Evolutionary conservation across 1,284 basidiomycete genomes (phyloP).

Genomic region (Puccinia horiana): DNA sequence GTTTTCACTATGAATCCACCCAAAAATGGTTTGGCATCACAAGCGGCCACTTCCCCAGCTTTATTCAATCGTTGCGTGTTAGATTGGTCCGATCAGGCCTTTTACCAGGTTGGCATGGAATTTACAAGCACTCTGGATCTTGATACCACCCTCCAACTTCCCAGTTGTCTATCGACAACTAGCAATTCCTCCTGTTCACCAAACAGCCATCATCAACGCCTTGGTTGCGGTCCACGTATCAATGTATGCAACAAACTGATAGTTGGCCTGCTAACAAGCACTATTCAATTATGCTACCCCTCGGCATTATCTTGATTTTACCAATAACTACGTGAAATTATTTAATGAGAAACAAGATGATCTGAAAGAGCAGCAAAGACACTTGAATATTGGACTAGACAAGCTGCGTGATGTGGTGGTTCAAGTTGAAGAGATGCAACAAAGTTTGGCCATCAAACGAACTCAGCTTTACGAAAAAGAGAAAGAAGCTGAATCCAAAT

Average conservation of each 20-base stretch:
- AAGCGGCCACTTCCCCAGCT: slow-evolving; percentile 94
- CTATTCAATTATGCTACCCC: slow-evolving; percentile 97
- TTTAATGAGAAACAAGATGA: slow-evolving; percentile 98
- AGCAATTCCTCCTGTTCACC: slow-evolving; percentile 75
- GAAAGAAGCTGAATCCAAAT: slow-evolving; percentile 91
- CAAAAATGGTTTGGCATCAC: slow-evolving; percentile 86
- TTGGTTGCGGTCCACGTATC: slow-evolving; percentile 90
- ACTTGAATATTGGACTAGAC: slow-evolving; percentile 96
- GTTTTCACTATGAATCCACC: slow-evolving; percentile 99
- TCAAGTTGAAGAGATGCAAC: slow-evolving; percentile 92
- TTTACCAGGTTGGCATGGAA: slow-evolving; percentile 93
- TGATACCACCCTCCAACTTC: slow-evolving; percentile 78
- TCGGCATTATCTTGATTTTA: slow-evolving; percentile 96
- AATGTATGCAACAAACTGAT: slow-evolving; percentile 82
- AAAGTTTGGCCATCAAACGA: slow-evolving; percentile 91
- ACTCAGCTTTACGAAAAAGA: slow-evolving; percentile 90
- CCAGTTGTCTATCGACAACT: slow-evolving; percentile 83
- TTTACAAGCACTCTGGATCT: slow-evolving; percentile 89
- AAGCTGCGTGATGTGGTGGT: slow-evolving; percentile 92
- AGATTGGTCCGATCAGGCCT: slow-evolving; percentile 95
- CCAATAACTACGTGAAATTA: slow-evolving; percentile 95
- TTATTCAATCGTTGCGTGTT: slow-evolving; percentile 97
- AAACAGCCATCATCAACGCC: slow-evolving; percentile 86
- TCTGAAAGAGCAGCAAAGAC: slow-evolving; percentile 96
- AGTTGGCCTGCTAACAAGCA: slow-evolving; percentile 85